These are phyloP conservation scores for Chaetothyriales sp. DNA, from an alignment of 2,329 filamentous ascomycete species.

Conservation along the genomic window DNA sequence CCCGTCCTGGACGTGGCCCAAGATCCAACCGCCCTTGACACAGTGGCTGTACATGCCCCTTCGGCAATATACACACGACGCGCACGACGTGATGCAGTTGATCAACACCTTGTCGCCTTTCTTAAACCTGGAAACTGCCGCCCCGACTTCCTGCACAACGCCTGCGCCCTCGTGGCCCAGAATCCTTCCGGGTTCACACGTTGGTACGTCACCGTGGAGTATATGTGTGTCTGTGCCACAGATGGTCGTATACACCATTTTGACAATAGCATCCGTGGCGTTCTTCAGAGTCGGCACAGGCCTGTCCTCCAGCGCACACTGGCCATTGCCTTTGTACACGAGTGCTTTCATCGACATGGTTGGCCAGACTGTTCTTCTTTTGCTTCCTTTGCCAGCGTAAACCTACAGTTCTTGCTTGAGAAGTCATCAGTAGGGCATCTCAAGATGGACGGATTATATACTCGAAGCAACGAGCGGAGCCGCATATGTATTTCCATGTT, in stretches of 20 bases:
- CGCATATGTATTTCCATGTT: no score
- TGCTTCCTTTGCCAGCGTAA: background rate
- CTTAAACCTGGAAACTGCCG: constrained; percentile 22
- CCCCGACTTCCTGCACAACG: background rate
- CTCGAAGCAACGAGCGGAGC: no score
- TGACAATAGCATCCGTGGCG: constrained; percentile 38
- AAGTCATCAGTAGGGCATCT: background rate
- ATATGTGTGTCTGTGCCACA: constrained; percentile 47
- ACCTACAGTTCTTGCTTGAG: background rate
- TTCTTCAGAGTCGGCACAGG: constrained; percentile 30
- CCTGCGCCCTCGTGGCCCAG: constrained; percentile 38
- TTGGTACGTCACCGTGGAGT: constrained; percentile 40
- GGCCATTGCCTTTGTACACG: constrained; percentile 27
- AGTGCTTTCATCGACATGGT: constrained; percentile 33
- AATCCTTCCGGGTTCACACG: constrained; percentile 32
- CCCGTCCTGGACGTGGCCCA: constrained; percentile 41
- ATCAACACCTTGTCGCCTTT: constrained; percentile 41
- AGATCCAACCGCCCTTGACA: constrained; percentile 40
- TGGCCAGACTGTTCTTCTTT: background rate
- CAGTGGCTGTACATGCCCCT: constrained; percentile 41
- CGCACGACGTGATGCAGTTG: constrained; percentile 39
- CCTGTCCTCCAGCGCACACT: constrained; percentile 29
- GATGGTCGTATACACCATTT: constrained; percentile 36
- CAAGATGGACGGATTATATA: no score
- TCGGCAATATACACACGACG: constrained; percentile 38